Evolutionary conservation across 768 basidiomycete species (phyloP), one percentile per base, ranked within the genome.

Genomic region (Panellus pusillus): DNA sequence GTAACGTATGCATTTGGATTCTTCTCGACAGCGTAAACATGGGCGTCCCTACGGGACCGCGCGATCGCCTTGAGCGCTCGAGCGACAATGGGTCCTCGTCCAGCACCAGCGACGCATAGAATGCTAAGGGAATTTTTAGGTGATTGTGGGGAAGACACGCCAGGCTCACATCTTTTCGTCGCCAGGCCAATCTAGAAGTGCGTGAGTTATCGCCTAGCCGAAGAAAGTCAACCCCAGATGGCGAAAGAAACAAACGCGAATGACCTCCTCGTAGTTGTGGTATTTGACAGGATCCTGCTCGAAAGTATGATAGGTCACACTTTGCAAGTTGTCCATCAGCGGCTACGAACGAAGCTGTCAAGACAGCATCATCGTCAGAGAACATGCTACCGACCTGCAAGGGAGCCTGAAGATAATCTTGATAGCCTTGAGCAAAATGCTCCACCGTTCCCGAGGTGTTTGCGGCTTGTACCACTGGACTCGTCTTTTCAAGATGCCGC

Each of bases 251-350:
- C 51, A 44, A 38, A 47, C 44, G 15, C 14, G 17, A 61, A 71
- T 28, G 44, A 87, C 91, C 79, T 96, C 91, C 74, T 99, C 97
- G 67, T 99, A 99, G 63, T 92, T 87, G 51, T 79, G 71, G 67
- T 99, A 99, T 70, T 99, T 99, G 55, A 98, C 86, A 3, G 97
- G 96, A 73, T 98, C 97, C 67, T 93, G 84, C 66, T 99, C 97
- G 65, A 99, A 99, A 2, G 92, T 93, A 66, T 98, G 93, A 70
- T 99, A 99, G 11, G 94, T 98, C 60, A 88, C 82, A 62, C 93
- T 95, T 65, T 91, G 92, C 50, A 99, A 72, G 71, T 99, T 95
- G 65, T 99, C 96, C 94, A 96, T 96, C 63, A 99, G 70, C 19
- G 97, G 97, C 90, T 95, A 61, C 50, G 56, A 50, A 44, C 17